phyloP scores from a whole-genome alignment of 192 early-diverging fungal genomes.

The Entrophospora sp. region DNA sequence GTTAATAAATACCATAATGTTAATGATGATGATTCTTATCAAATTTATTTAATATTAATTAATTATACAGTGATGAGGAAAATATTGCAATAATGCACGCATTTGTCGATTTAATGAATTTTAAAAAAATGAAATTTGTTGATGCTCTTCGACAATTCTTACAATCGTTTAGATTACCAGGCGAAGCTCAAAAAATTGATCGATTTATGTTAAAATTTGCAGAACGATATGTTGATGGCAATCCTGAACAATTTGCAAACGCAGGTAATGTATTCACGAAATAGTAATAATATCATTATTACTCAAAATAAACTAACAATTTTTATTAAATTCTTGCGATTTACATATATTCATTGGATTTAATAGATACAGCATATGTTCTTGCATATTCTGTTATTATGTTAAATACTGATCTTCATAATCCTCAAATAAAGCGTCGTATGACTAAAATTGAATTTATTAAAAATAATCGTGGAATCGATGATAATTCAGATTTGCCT shows the following conservation, averaged over 20 bases:
- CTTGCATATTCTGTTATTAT: constrained; percentile 88
- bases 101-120: constrained; percentile 90
- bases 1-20: not conserved
- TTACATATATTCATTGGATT: not conserved
- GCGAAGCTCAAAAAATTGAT: constrained; percentile 94
- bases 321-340: not conserved
- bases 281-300: too few relatives aligned
- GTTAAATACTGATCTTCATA: constrained; percentile 92
- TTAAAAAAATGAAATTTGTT: constrained; percentile 61
- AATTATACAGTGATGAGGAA: constrained; percentile 54
- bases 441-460: constrained; percentile 86
- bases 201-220: constrained; percentile 97
- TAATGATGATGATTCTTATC: not conserved
- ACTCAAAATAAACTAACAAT: not conserved
- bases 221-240: constrained; percentile 79
- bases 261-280: constrained; percentile 54
- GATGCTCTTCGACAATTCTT: constrained; percentile 75
- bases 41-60: constrained; percentile 10
- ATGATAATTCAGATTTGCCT: constrained; percentile 75
- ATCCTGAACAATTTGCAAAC: constrained; percentile 74
- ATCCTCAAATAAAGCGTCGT: constrained; percentile 71
- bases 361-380: constrained; percentile 77
- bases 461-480: constrained; percentile 88
- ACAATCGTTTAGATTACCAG: constrained; percentile 85
- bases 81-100: constrained; percentile 95